Base-by-base conservation (phyloP, 352 stramenopile species). In the Pythium sukuiense region DNA sequence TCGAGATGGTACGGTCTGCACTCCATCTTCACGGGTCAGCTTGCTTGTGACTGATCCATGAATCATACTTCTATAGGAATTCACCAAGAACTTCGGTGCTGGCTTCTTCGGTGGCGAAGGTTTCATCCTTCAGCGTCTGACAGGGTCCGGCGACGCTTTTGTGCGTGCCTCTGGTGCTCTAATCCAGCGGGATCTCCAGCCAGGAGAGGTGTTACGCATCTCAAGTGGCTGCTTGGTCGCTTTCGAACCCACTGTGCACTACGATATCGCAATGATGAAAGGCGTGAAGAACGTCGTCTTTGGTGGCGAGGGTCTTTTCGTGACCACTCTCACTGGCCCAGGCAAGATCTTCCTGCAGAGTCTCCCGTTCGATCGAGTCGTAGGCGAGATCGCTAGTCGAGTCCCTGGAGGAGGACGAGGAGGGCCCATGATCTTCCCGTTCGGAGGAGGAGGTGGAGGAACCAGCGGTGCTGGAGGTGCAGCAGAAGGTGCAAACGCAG, bases 51-150 rank as follows among this genome's bases (percentile, higher is more conserved):
- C 18, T 50, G 2, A 50, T 14, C n/a, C 20, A 2, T 24, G 12
- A 6, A 5, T 50, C 18, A 8, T 50, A 13, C 20, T 29, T 24
- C 30, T 4, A 50, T 59, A 93, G 85, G 91, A 97, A 67, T 96
- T 97, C 61, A 90, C 93, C 24, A 95, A 89, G 52, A 93, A 93
- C 26, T 88, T 97, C 70, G 88, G 81, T 12, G 76, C 92, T 6
- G 95, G 95, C 0, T 98, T 98, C 65, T 98, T 98, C 77, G 93
- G 95, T 27, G 93, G 95, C 11, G 90, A 98, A 85, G 95, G 93
- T 6, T 98, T 98, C 71, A 94, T 98, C 35, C 66, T 98, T 32
- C 93, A 98, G 81, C 80, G 88, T 4, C 70, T 98, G n/a, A 93
- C 86, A 2, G 93, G 92, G 5, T 74, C 80, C 9, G 95, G 93